phyloP scores from a whole-genome alignment of 2,329 filamentous ascomycete genomes.

The Biscogniauxia mediterranea region DNA sequence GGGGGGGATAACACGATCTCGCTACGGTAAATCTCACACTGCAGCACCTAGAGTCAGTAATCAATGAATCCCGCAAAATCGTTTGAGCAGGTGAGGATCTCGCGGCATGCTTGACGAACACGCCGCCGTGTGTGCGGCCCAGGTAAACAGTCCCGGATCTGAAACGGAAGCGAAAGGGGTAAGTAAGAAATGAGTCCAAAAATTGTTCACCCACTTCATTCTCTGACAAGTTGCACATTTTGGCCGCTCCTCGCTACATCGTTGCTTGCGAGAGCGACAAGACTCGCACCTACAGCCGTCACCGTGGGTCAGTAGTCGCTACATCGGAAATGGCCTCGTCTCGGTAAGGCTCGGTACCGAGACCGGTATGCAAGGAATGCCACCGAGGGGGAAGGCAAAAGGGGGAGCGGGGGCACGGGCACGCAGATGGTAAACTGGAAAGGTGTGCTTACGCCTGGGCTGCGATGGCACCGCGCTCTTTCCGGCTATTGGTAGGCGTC shows the following conservation, averaged over 20 bases:
- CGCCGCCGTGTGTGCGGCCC: no score
- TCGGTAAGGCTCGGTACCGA: slow-evolving; percentile 22
- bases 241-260: slow-evolving; percentile 61
- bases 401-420: slow-evolving; percentile 1
- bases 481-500: slow-evolving; percentile 32
- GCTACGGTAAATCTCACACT: background rate
- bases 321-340: background rate
- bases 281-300: slow-evolving; percentile 47
- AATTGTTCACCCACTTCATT: slow-evolving; percentile 1
- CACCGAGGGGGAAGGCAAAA: slow-evolving; percentile 6
- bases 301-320: background rate
- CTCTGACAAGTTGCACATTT: slow-evolving; percentile 56
- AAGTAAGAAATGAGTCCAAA: slow-evolving; percentile 2
- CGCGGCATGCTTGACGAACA: background rate
- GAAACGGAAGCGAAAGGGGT: background rate
- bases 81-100: background rate
- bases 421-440: background rate
- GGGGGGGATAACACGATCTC: background rate
- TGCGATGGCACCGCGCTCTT: slow-evolving; percentile 40
- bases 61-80: background rate
- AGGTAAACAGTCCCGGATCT: slow-evolving; percentile 1
- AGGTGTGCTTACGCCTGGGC: slow-evolving; percentile 34
- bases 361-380: slow-evolving; percentile 6
- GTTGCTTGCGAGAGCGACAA: slow-evolving; percentile 60
- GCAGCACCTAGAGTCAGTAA: background rate